Base-by-base conservation (phyloP, 169 alveolate species). In the Toxoplasma gondii region DNA sequence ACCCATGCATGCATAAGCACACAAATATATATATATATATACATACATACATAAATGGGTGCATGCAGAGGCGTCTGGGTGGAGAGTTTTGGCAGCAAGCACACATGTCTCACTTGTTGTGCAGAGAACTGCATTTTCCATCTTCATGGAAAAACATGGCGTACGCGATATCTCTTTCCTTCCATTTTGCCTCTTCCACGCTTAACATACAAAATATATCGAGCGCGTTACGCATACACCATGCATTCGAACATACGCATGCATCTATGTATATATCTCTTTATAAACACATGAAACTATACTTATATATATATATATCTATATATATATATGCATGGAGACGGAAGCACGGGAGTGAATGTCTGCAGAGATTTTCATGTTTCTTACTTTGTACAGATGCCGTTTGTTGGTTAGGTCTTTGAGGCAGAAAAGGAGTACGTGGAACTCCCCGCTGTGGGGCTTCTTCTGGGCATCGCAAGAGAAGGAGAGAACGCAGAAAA, bases 391-490 rank as follows among this genome's bases (percentile, higher is more conserved):
- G 93, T 92, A 95, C 41, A 95, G 93, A 53, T 93, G 93, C 29
- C 96, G 80, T 49, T 93, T 95, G 94, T 95, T 91, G 17, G 88
- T 84, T 27, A 95, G 86, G 38, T 45, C 91, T 69, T 58, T 83
- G 58, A 95, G 80, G 54, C 92, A 53, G 86, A 93, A 95, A 81
- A 95, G 93, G 44, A 92, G 92, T 36, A 94, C 92, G 34, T 87
- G 90, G 19, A 82, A 38, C 90, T 82, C 90, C 24, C 90, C 90
- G 88, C 88, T 90, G 74, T 69, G 16, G 36, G 88, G 45, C 39
- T 64, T 69, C 34, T 69, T 27, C 88, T 90, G 93, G 0, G 39
- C 88, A 31, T 38, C 58, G 58, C 22, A 12, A 4, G 58, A 12
- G 19, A 10, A 69, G 41, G 19, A 4, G 81, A 9, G 38, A 2